Conservation (phyloP, 495 filamentous ascomycete species). For the Xylaria longipes region DNA sequence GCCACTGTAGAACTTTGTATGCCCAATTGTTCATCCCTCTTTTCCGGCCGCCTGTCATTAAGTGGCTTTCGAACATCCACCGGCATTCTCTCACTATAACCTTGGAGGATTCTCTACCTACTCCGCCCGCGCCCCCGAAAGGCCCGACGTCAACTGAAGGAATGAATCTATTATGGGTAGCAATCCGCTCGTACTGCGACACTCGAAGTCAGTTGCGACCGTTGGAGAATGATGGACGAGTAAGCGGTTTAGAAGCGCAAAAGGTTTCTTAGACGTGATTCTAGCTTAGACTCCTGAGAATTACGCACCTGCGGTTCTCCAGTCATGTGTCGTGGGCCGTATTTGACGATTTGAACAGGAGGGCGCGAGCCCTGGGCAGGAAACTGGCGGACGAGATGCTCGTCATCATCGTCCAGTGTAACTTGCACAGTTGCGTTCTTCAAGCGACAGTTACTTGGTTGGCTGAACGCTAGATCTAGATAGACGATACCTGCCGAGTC, state of each 20-base stretch:
- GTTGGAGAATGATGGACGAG: not conserved
- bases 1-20: constrained; percentile 26
- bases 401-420: constrained; percentile 39
- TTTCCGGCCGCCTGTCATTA: constrained; percentile 17
- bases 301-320: constrained; percentile 16
- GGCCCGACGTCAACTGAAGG: constrained; percentile 23
- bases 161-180: constrained; percentile 7
- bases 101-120: constrained; percentile 20
- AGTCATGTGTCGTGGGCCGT: constrained; percentile 27
- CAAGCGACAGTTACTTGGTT: constrained; percentile 40
- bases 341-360: constrained; percentile 31
- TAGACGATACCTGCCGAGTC: constrained; percentile 44
- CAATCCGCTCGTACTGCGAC: constrained; percentile 12
- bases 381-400: constrained; percentile 24
- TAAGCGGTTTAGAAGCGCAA: not conserved
- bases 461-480: constrained; percentile 39
- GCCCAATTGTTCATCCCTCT: constrained; percentile 25
- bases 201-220: not conserved
- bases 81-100: constrained; percentile 18
- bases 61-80: constrained; percentile 24
- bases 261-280: no score
- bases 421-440: constrained; percentile 39
- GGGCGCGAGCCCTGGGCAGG: not conserved
- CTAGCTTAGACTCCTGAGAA: not conserved
- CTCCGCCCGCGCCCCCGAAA: constrained; percentile 17